phyloP scores from a whole-genome alignment of 164 flowering plant genomes.

The Nymphaea colorata region DNA sequence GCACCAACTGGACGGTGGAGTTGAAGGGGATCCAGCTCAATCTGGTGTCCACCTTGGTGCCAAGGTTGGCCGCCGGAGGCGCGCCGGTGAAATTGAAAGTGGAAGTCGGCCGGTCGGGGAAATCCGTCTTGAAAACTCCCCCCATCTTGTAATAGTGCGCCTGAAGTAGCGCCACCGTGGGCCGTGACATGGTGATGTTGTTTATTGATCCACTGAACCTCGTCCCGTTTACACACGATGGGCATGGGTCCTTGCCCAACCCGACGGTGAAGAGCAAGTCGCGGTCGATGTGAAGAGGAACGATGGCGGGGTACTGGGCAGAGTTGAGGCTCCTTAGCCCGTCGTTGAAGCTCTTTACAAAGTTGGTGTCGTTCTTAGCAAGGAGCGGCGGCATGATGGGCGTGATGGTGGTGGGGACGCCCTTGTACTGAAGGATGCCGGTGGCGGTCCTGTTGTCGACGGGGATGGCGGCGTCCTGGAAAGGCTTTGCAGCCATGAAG shows the following conservation, averaged over 20 bases:
- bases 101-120: slow-evolving; percentile 34
- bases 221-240: slow-evolving; percentile 32
- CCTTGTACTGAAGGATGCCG: slow-evolving; percentile 39
- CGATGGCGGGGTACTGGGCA: slow-evolving; percentile 29
- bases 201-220: slow-evolving; percentile 33
- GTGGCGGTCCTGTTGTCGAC: slow-evolving; percentile 42
- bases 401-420: slow-evolving; percentile 23
- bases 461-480: slow-evolving; percentile 28
- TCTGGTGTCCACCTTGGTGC: slow-evolving; percentile 26
- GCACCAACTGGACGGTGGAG: slow-evolving; percentile 34
- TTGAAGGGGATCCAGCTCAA: slow-evolving; percentile 32
- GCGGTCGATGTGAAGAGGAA: slow-evolving; percentile 32
- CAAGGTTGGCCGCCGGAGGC: slow-evolving; percentile 38
- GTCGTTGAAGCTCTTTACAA: slow-evolving; percentile 20
- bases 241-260: slow-evolving; percentile 27
- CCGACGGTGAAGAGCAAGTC: slow-evolving; percentile 36
- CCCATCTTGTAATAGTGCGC: slow-evolving; percentile 30
- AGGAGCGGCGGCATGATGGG: slow-evolving; percentile 33
- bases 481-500: slow-evolving; percentile 39
- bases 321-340: slow-evolving; percentile 32
- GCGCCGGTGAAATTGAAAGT: slow-evolving; percentile 46
- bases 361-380: slow-evolving; percentile 22
- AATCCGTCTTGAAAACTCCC: slow-evolving; percentile 33
- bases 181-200: slow-evolving; percentile 40
- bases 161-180: slow-evolving; percentile 30